Evolutionary conservation across 192 early-diverging fungal species (phyloP).

Genomic region (Backusella westeae): DNA sequence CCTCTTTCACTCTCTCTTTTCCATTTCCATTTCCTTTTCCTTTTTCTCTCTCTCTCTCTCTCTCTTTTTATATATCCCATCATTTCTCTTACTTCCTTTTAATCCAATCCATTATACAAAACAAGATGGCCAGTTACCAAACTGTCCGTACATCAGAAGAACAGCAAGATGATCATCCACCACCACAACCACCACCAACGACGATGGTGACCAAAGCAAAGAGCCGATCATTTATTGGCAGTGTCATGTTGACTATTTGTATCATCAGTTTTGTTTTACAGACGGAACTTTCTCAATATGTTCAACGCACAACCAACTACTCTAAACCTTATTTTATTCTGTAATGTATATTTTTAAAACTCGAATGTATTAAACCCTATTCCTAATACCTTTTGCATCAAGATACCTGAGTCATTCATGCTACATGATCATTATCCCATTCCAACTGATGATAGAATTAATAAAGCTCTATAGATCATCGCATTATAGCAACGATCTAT

Average conservation of each 20-base stretch:
- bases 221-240: conserved; percentile 27
- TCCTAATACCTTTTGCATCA: background rate
- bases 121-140: background rate
- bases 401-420: conserved; percentile 44
- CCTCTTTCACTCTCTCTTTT: background rate
- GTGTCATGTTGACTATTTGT: conserved; percentile 41
- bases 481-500: background rate
- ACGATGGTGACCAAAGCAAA: background rate
- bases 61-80: background rate
- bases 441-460: conserved; percentile 32
- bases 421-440: conserved; percentile 38
- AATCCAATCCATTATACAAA: background rate
- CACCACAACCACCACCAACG: background rate
- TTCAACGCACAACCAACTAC: conserved; percentile 52
- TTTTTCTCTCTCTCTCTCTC: background rate
- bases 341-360: conserved; percentile 24
- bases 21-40: background rate
- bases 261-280: conserved; percentile 52
- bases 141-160: background rate
- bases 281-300: conserved; percentile 57
- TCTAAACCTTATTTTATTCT: conserved; percentile 64
- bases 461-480: background rate
- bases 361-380: background rate
- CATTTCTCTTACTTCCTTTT: background rate
- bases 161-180: background rate